phyloP scores from a whole-genome alignment of 805 yeast genomes.

The Starmerella floricola region DNA sequence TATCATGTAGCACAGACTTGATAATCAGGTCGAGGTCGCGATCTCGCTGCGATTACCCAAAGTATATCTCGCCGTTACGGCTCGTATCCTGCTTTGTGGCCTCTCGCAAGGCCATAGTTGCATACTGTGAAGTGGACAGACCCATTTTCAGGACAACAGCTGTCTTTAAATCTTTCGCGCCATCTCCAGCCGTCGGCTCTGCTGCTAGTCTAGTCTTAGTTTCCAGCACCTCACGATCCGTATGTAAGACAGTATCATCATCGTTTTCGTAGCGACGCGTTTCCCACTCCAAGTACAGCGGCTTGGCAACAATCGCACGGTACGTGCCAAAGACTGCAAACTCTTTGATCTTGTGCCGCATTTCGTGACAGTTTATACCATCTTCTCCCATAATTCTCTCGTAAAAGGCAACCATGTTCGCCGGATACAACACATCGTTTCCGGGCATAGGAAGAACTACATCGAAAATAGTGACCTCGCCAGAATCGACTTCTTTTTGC shows the following conservation, averaged over 20 bases:
- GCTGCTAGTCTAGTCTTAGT: conserved; percentile 19
- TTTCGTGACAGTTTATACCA: conserved; percentile 68
- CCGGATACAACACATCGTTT: conserved; percentile 77
- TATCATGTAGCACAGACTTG: no score
- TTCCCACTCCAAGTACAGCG: conserved; percentile 49
- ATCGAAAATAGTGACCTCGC: conserved; percentile 59
- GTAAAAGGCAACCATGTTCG: conserved; percentile 52
- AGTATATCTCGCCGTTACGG: conserved; percentile 21
- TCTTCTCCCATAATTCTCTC: conserved; percentile 62
- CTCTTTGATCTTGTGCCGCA: conserved; percentile 77
- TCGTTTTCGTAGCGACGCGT: conserved; percentile 49
- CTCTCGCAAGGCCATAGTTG: conserved; percentile 95
- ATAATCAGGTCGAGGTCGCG: no score
- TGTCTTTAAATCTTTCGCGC: conserved; percentile 36
- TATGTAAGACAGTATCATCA: conserved; percentile 60
- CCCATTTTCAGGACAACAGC: conserved; percentile 70
- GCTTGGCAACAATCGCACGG: conserved; percentile 57
- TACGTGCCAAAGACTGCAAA: conserved; percentile 89
- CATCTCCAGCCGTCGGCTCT: conserved; percentile 22
- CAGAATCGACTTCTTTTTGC: conserved; percentile 50
- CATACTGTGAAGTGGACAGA: conserved; percentile 79
- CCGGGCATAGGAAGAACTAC: conserved; percentile 96
- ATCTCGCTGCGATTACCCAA: no score
- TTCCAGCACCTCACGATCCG: conserved; percentile 53
- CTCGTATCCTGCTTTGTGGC: conserved; percentile 44